phyloP scores from a whole-genome alignment of 1,284 basidiomycete species.

The Cronartium quercuum region DNA sequence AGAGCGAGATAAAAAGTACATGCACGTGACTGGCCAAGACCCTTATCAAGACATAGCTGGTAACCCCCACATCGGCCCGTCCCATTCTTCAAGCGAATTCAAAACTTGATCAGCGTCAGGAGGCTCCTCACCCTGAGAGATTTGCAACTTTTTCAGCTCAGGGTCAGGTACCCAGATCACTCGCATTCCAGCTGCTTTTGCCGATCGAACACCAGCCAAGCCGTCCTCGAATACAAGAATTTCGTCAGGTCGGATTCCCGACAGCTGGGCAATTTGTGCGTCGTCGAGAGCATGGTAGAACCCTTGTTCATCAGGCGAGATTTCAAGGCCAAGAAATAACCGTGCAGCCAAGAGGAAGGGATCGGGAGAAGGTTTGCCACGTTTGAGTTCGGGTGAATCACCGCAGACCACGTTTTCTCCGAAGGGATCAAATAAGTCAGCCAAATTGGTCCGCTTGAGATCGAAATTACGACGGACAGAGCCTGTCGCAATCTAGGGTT shows the following conservation, averaged over 20 bases:
- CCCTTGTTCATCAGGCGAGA: slow-evolving; percentile 39
- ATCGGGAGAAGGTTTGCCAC: slow-evolving; percentile 49
- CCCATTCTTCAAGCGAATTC: slow-evolving; percentile 20
- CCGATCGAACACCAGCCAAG: slow-evolving; percentile 20
- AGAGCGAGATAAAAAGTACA: no score
- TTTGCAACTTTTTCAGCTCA: slow-evolving; percentile 13
- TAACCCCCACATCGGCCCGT: slow-evolving; percentile 2
- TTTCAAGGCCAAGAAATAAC: slow-evolving; percentile 43
- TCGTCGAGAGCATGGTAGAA: slow-evolving; percentile 26
- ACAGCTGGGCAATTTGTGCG: slow-evolving; percentile 42
- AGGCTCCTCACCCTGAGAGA: not conserved
- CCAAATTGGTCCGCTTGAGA: slow-evolving; percentile 46
- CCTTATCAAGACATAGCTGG: not conserved
- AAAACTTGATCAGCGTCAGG: slow-evolving; percentile 6
- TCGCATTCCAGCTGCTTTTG: slow-evolving; percentile 28
- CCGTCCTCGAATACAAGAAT: slow-evolving; percentile 50
- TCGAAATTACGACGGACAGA: slow-evolving; percentile 47
- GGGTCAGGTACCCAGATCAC: slow-evolving; percentile 33
- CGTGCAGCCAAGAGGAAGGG: slow-evolving; percentile 48
- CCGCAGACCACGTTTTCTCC: slow-evolving; percentile 46
- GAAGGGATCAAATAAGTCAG: slow-evolving; percentile 46
- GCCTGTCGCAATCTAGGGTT: slow-evolving; percentile 45
- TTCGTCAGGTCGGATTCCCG: slow-evolving; percentile 44
- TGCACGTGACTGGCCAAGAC: no score
- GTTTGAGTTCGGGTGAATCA: slow-evolving; percentile 45